These are phyloP conservation scores for Tricholomella constricta DNA, from an alignment of 768 basidiomycete species.

Conservation along the genomic window DNA sequence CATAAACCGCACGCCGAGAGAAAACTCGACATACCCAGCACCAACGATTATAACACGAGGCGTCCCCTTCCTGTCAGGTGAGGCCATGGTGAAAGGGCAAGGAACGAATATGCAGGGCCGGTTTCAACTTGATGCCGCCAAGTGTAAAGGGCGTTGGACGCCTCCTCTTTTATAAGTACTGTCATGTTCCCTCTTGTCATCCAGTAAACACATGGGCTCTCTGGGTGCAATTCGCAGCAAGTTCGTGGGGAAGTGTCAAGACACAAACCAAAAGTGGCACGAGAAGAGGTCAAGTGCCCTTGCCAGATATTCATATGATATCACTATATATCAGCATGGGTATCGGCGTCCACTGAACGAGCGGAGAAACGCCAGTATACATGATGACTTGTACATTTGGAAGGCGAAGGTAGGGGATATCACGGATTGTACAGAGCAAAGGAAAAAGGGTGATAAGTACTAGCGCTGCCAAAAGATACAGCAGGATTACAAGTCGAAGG, in stretches of 20 bases:
- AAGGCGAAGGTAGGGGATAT: conserved; percentile 5
- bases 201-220: not conserved
- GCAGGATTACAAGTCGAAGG: conserved; percentile 16
- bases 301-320: not conserved
- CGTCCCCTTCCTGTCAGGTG: conserved; percentile 18
- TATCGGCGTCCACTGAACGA: not conserved
- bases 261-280: no score
- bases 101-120: not conserved
- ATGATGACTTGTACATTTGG: not conserved
- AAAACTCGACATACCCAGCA: conserved; percentile 42
- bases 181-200: not conserved
- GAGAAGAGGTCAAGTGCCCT: conserved; percentile 1
- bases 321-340: not conserved
- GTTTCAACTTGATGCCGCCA: no score
- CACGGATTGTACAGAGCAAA: conserved; percentile 10
- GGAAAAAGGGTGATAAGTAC: conserved; percentile 8
- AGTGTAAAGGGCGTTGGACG: not conserved
- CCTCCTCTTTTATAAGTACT: not conserved
- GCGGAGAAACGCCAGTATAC: conserved; percentile 1
- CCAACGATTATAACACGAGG: conserved; percentile 51
- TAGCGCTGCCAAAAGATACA: conserved; percentile 10
- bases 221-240: conserved; percentile 1
- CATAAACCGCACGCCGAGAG: not conserved
- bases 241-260: not conserved
- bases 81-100: conserved; percentile 9